A percentile compares a stretch with the other conserved stretches of the same genome.
These are phyloP conservation scores for Pseudopediastrum boryanum DNA, from an alignment of 139 green algal species.

Conservation along the genomic window DNA sequence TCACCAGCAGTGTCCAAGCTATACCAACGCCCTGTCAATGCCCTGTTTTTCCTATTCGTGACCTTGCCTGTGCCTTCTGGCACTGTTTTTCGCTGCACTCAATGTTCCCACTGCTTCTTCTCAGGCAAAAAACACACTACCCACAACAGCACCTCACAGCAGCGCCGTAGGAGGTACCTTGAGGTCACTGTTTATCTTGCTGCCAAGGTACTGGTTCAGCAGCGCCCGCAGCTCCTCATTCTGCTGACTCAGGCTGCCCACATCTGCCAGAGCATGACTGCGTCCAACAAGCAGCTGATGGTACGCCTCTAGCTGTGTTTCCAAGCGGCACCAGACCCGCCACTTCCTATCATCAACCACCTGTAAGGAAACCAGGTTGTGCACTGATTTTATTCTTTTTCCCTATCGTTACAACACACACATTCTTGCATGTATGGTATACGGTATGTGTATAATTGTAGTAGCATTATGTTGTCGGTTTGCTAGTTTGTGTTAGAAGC, in stretches of 20 bases:
- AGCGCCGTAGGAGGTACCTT: conserved; percentile 70
- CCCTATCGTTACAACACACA: too few species aligned
- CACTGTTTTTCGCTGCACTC: too few species aligned
- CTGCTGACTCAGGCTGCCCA: conserved; percentile 68
- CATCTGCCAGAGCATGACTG: conserved; percentile 43
- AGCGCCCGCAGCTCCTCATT: conserved; percentile 79
- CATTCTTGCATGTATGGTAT: too few species aligned
- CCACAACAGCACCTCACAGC: conserved; percentile 46
- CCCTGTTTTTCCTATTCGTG: too few species aligned
- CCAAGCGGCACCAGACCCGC: conserved; percentile 72
- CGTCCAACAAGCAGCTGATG: conserved; percentile 60
- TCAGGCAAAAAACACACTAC: too few species aligned
- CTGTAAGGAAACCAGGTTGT: background rate
- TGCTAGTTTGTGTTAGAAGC: too few species aligned
- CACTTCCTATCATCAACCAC: conserved; percentile 45
- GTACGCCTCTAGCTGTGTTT: conserved; percentile 75
- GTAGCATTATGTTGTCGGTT: too few species aligned
- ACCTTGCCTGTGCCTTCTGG: too few species aligned
- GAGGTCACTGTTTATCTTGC: conserved; percentile 76
- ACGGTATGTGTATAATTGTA: too few species aligned
- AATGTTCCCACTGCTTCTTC: too few species aligned
- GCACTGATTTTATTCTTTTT: background rate
- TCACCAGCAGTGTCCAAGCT: too few species aligned
- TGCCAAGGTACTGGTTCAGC: conserved; percentile 79
- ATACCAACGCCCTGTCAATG: too few species aligned